Percentiles rank a stretch among this genome's conserved stretches.
Conservation (phyloP, 495 filamentous ascomycete genomes). For the Penicillium ucsense region DNA sequence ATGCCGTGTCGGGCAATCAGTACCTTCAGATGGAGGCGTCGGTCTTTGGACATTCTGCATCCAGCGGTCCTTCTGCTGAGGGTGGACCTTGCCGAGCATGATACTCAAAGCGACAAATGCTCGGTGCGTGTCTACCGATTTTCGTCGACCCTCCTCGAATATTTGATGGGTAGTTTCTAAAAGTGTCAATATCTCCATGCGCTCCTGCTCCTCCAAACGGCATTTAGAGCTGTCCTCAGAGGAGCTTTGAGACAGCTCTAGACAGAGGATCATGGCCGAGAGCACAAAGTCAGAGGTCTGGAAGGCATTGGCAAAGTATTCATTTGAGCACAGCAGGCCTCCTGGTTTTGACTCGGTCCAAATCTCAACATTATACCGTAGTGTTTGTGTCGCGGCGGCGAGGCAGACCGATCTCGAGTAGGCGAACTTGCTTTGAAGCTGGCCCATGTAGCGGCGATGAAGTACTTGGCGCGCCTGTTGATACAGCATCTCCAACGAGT, state of each 20-base stretch:
- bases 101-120: constrained; percentile 60
- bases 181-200: constrained; percentile 55
- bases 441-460: constrained; percentile 71
- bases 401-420: constrained; percentile 77
- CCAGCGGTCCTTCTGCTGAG: constrained; percentile 6
- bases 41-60: constrained; percentile 15
- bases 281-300: constrained; percentile 77
- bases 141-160: constrained; percentile 56
- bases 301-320: constrained; percentile 68
- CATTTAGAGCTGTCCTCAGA: constrained; percentile 1
- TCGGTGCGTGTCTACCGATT: constrained; percentile 73
- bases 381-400: constrained; percentile 64
- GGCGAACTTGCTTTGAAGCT: constrained; percentile 61
- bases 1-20: constrained; percentile 14
- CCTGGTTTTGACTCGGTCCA: constrained; percentile 64
- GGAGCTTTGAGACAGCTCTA: constrained; percentile 49
- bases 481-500: constrained; percentile 70
- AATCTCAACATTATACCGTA: constrained; percentile 68
- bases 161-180: constrained; percentile 61
- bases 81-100: constrained; percentile 64
- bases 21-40: constrained; percentile 3
- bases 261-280: constrained; percentile 77
- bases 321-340: constrained; percentile 60
- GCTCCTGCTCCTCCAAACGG: constrained; percentile 10
- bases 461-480: constrained; percentile 76